A percentile compares a stretch with the other conserved stretches of the same genome.
These are phyloP conservation scores for Gentiana dahurica DNA, from an alignment of 257 asterid species.

Conservation along the genomic window DNA sequence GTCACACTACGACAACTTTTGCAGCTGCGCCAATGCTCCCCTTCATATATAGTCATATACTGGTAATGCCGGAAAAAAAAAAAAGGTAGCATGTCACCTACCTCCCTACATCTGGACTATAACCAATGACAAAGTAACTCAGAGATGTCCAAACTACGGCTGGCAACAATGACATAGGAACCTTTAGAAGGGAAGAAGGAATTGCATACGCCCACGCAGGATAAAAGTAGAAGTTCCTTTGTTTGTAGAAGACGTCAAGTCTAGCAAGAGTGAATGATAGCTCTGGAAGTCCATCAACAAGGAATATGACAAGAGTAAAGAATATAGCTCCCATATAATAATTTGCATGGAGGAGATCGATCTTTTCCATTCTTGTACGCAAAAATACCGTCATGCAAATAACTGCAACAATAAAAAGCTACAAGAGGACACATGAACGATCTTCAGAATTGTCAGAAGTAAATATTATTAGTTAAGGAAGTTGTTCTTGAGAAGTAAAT, in stretches of 20 bases:
- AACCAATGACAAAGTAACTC: slow-evolving; percentile 45
- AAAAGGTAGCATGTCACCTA: slow-evolving; percentile 12
- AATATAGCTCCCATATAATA: slow-evolving; percentile 44
- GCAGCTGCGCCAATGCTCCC: no score
- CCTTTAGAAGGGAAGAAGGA: slow-evolving; percentile 35
- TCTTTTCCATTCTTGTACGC: slow-evolving; percentile 27
- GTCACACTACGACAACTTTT: no score
- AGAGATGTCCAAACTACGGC: slow-evolving; percentile 45
- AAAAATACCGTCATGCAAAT: slow-evolving; percentile 40
- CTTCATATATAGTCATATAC: no score
- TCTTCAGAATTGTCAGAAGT: background rate
- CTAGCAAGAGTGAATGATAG: slow-evolving; percentile 34
- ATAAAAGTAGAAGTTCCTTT: slow-evolving; percentile 32
- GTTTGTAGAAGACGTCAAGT: slow-evolving; percentile 41
- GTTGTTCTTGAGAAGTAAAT: background rate
- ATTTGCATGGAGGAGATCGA: slow-evolving; percentile 36
- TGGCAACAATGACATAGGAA: slow-evolving; percentile 37
- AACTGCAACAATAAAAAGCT: slow-evolving; percentile 36
- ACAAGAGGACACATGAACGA: background rate
- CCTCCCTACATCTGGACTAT: slow-evolving; percentile 51
- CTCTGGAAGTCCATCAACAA: slow-evolving; percentile 41
- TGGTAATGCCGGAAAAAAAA: no score
- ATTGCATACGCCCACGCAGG: slow-evolving; percentile 51
- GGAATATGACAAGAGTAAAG: slow-evolving; percentile 26
- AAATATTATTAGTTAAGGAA: no score